Conservation (phyloP, 1,284 basidiomycete species). For the Porodaedalea pini region DNA sequence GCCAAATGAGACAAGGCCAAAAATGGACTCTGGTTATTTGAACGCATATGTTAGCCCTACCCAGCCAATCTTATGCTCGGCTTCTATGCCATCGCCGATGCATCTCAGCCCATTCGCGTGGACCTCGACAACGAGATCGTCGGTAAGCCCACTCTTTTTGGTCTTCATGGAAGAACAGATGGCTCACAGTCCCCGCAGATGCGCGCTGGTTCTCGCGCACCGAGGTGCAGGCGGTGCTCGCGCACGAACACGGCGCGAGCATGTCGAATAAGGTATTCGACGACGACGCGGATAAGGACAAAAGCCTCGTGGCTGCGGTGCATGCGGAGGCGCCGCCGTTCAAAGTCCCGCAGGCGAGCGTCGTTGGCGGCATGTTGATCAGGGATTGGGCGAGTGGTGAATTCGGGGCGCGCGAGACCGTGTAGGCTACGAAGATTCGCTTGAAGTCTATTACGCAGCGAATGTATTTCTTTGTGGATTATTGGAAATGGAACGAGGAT, state of each 20-base stretch:
- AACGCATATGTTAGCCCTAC: slow-evolving; percentile 57
- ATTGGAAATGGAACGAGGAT: no score
- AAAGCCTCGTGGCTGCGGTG: slow-evolving; percentile 29
- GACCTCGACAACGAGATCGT: slow-evolving; percentile 97
- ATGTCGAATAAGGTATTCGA: slow-evolving; percentile 55
- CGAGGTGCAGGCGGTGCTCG: slow-evolving; percentile 64
- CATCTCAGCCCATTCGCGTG: slow-evolving; percentile 68
- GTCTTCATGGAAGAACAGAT: neutral
- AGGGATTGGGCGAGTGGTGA: slow-evolving; percentile 60
- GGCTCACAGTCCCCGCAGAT: slow-evolving; percentile 43
- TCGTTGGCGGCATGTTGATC: slow-evolving; percentile 70
- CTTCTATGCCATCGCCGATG: slow-evolving; percentile 76
- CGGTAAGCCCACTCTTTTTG: slow-evolving; percentile 43
- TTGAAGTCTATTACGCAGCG: no score
- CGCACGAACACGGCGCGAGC: slow-evolving; percentile 49
- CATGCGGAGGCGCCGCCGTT: slow-evolving; percentile 39
- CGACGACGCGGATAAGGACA: slow-evolving; percentile 29
- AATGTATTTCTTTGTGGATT: no score
- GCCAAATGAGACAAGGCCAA: no score
- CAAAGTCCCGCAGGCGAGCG: slow-evolving; percentile 60
- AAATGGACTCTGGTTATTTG: no score
- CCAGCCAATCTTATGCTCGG: slow-evolving; percentile 91
- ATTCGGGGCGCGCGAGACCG: slow-evolving; percentile 24
- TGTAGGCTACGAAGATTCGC: no score
- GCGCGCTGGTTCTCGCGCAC: slow-evolving; percentile 84